Evolutionary conservation across 2,329 filamentous ascomycete species (phyloP), one percentile per base, ranked within the genome.

Genomic region (Talaromyces sp.): DNA sequence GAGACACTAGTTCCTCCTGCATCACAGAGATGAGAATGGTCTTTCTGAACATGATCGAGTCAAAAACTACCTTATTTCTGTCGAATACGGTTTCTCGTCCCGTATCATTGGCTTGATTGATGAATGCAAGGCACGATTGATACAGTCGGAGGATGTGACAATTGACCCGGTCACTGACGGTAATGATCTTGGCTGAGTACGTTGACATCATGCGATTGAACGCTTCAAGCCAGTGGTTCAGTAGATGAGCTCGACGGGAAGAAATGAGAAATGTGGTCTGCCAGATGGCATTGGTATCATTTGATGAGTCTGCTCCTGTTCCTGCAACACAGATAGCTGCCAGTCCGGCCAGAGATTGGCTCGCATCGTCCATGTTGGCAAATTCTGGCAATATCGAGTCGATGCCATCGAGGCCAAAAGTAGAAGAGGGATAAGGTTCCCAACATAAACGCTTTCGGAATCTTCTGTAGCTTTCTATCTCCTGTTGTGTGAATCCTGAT

Each of bases 141-240:
- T 61, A 56, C 11, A 44, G 28, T 23, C 59, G 59, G 39, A 61
- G 59, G 59, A 61, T 61, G 16, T 61, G 50, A 23, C 59, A 61
- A 42, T 46, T 9, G 40, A 56, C 44, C 25, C 28, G 40, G 25
- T 56, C 46, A 23, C 23, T 25, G 21, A 52, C 7, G 5, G 50
- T 56, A 14, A 61, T 56, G 12, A 6, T 37, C 4, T 44, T 39
- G 11, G 35, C 16, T 37, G 35, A 35, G 25, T 55, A 56, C 11
- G 25, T 56, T 23, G 48, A 25, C 59, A 61, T 61, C 23, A 61
- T 21, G 23, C 48, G 48, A 18, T 56, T 61, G 48, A 56, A 56
- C 12, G 48, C 35, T 55, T 61, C 59, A 18, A 61, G 59, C 59
- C 59, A 61, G 37, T 46, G 35, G 8, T 55, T 42, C n/a, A 61